Evolutionary conservation across 345 rosid genomes (phyloP).

Genomic region (Populus pruinosa): DNA sequence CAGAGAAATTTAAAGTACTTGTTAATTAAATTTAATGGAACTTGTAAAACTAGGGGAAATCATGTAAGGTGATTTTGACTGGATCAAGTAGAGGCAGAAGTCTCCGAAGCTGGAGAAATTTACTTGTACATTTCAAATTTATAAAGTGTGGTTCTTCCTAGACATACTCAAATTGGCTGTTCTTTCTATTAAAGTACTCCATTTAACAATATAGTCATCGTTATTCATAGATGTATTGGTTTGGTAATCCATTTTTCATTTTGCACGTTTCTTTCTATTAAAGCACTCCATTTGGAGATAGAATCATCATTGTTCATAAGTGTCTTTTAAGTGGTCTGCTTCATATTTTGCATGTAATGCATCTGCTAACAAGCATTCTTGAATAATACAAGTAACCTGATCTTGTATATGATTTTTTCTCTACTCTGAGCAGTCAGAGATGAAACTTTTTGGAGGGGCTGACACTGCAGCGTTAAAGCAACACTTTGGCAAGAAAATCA

Average conservation of each 20-base stretch:
- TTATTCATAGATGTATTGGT: background rate
- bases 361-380: background rate
- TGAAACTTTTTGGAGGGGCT: constrained; percentile 81
- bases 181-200: background rate
- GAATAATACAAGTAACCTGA: background rate
- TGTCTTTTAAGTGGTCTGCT: constrained; percentile 2
- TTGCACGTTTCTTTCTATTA: background rate
- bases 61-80: background rate
- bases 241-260: background rate
- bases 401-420: background rate
- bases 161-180: background rate
- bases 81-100: background rate
- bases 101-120: background rate
- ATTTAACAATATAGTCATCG: background rate
- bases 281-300: background rate
- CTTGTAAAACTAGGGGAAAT: background rate
- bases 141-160: background rate
- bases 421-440: constrained; percentile 64
- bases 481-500: constrained; percentile 91
- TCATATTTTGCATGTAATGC: background rate
- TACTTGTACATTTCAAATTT: background rate
- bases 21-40: background rate
- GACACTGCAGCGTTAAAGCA: constrained; percentile 75
- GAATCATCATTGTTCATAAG: background rate
- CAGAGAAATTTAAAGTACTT: background rate